Evolutionary conservation across 2,329 filamentous ascomycete genomes (phyloP), one percentile per base, ranked within the genome.

Genomic region (Colletotrichum sp.): DNA sequence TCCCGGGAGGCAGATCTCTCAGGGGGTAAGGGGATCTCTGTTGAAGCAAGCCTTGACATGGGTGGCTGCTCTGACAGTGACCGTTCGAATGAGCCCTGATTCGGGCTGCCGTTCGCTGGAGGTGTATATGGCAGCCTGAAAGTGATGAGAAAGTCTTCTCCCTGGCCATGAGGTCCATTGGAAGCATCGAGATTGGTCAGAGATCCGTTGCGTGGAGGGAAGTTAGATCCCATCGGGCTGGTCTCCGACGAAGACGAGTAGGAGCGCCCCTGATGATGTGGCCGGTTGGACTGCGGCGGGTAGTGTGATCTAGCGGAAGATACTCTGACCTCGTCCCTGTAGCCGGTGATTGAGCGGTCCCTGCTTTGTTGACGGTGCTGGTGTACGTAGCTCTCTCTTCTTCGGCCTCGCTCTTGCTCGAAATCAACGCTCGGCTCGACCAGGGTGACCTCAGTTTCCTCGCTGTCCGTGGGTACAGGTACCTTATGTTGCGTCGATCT

Each of bases 221-320:
- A 76, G 18, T 69, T 76, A 24, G 57, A 16, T 15, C 39, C 65
- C 49, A 65, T 24, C 2, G 74, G 26, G 15, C 72, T 76, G 16
- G 39, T 57, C 24, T 66, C 63, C 8, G 75, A 76, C 30, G 71
- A 71, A 30, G 72, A 75, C 1, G 76, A 69, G 16, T 74, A 65
- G 4, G 59, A 28, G 15, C 66, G 62, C 6, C 28, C 30, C 8
- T 78, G 77, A 18, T 77, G 77, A n/a, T 78, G 70, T 36, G 67
- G 76, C 7, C 76, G 76, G 26, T 70, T 71, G 30, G 77, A 59
- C 21, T 71, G 72, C 6, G 77, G 77, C 13, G 77, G 77, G 21
- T 78, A 78, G 12, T 76, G 76, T 13, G 76, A 77, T 16, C 67
- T 77, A 44, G 77, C 72, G 10, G 74, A 76, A 2, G 72, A 76